Evolutionary conservation across 305 asterid species (phyloP), one percentile per base, ranked within the genome.

Genomic region (Rubia tinctorum): DNA sequence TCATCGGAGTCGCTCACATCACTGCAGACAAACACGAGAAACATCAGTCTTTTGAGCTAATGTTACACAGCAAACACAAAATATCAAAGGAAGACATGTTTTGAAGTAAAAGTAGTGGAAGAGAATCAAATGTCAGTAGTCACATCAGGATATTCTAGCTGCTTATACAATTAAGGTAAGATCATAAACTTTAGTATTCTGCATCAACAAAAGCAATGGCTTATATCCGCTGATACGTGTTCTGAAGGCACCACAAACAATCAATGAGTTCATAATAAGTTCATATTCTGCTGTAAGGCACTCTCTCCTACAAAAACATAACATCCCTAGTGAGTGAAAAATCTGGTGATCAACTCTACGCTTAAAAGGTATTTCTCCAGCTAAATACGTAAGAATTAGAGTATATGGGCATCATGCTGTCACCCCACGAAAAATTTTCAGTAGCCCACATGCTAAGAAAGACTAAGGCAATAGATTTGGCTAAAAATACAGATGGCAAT

Each of bases 1-100:
- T 86, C 92, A 7, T 88, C 96, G 4, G 91, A 86, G 77, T 88
- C 96, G 34, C 95, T 87, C 67, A 55, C 84, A 55, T 90, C 96
- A 79, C 96, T 90, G 88, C 84, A 85, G 9, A 61, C 66, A 71
- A 27, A 71, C 66, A 68, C 45, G 63, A 71, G 61, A 66, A 75
- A 39, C 30, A 60, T 59, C 64, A 68, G 75, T 18, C 3, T 44
- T 34, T 69, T 6, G 22, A 62, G 15, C 7, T 22, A 63, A 9
- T 44, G 0, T 61, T 25, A 30, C 30, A 17, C 23, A 11, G 14
- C 22, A 55, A 56, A 14, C 18, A n/a, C 27, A 42, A 39, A 51
- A n/a, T 17, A 17, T 40, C 22, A 47, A 44, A 44, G 17, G 40
- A 42, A 5, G 6, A 37, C 13, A 71, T n/a, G 18, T 58, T 13